Conservation (phyloP, 1,284 basidiomycete genomes). For the Trametes sp. region DNA sequence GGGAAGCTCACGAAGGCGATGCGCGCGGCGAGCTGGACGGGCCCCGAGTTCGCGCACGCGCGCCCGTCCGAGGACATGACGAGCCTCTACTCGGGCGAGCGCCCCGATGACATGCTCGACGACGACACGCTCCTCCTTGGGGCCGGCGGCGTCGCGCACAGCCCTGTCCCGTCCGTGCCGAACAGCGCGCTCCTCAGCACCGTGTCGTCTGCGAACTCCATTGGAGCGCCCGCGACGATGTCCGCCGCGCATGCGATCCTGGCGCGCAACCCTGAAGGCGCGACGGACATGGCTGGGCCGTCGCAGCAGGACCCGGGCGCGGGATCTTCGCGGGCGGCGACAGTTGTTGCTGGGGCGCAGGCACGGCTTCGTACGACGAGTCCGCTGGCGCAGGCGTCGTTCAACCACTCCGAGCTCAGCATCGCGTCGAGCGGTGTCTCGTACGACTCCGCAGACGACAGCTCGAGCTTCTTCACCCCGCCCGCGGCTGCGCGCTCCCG, state of each 20-base stretch:
- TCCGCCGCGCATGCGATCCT: conserved; percentile 37
- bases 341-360: conserved; percentile 11
- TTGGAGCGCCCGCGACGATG: conserved; percentile 33
- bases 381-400: conserved; percentile 49
- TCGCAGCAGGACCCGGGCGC: conserved; percentile 36
- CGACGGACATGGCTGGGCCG: conserved; percentile 35
- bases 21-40: conserved; percentile 70
- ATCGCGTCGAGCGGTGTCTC: conserved; percentile 15
- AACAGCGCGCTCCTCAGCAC: conserved; percentile 44
- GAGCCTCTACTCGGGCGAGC: conserved; percentile 60
- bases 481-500: not conserved
- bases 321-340: not conserved
- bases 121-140: conserved; percentile 59
- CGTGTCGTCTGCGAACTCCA: conserved; percentile 39
- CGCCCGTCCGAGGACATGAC: conserved; percentile 53
- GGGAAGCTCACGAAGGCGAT: conserved; percentile 50
- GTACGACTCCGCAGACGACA: conserved; percentile 34
- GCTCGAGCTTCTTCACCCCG: conserved; percentile 33
- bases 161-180: conserved; percentile 50
- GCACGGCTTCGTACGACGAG: conserved; percentile 46
- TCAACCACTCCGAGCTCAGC: conserved; percentile 29
- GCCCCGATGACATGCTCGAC: conserved; percentile 47
- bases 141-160: conserved; percentile 58
- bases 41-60: conserved; percentile 49
- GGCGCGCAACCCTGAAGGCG: conserved; percentile 32